Evolutionary conservation across 495 filamentous ascomycete species (phyloP), one percentile per base, ranked within the genome.

Genomic region (Talaromyces wortmannii): DNA sequence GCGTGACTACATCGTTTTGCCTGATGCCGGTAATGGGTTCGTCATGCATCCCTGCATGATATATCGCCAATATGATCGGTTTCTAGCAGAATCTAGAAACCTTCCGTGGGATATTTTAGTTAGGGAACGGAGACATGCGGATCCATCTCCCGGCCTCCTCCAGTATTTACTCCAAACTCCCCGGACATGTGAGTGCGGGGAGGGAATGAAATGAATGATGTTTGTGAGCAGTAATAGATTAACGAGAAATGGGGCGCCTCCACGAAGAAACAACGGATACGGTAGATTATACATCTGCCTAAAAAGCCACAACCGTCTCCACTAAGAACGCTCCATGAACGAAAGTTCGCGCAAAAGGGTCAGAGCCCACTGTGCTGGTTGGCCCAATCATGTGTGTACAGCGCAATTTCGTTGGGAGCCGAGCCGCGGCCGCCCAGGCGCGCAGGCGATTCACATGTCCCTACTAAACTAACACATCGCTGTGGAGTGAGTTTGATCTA

Each of bases 211-310:
- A 23, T 23, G 23, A 23, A 23, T 23, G 23, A 23, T 23, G 23
- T 23, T 23, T 23, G 23, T 23, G 23, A 4, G 23, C 23, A 23
- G 23, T 23, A 23, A 23, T 23, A 23, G 23, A 23, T 23, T 23
- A 23, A 23, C 23, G 23, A 23, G 23, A 23, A 23, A 2, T 1
- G 23, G 23, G 23, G 2, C 2, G 1, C 2, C 23, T 23, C 36
- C 13, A 40, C 13, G 13, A 40, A 13, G 2, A 40, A 10, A 2
- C 13, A 10, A 13, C 13, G 36, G 5, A 40, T 40, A 40, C 36
- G 36, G 15, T 13, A 32, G 7, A 30, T 52, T 52, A 52, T 52
- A 12, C 50, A 31, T 52, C 50, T 52, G 50, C 50, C 33, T 52
- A 52, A n/a, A 52, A 17, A 29, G 13, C 42, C 4, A 17, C 17